A percentile compares a stretch with the other conserved stretches of the same genome.
These are phyloP conservation scores for Macrophomina tecta DNA, from an alignment of 2,329 filamentous ascomycete genomes.

Conservation along the genomic window DNA sequence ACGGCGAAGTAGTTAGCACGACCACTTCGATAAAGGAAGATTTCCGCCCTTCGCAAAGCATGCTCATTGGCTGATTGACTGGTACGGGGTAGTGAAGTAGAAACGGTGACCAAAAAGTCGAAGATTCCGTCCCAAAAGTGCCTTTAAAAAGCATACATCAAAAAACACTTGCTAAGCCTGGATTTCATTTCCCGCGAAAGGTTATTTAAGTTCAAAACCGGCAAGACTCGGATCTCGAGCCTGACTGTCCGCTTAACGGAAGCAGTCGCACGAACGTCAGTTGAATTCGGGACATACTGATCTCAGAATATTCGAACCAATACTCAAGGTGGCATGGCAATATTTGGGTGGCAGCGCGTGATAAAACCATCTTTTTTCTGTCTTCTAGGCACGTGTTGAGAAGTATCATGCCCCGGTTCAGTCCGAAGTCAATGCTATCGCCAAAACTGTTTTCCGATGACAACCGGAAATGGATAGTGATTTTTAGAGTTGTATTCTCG, in stretches of 20 bases:
- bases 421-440: not conserved
- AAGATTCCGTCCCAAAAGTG: too few relatives aligned
- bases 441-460: not conserved
- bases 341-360: conserved; percentile 30
- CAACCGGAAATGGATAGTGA: conserved; percentile 28
- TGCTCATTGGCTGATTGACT: conserved; percentile 31
- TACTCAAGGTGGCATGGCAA: not conserved
- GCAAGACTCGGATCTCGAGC: too few relatives aligned
- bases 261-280: not conserved
- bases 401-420: conserved; percentile 25
- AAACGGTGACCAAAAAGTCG: not conserved
- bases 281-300: not conserved
- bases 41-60: conserved; percentile 39
- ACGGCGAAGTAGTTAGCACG: conserved; percentile 31
- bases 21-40: conserved; percentile 41
- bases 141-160: too few relatives aligned
- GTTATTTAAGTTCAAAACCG: too few relatives aligned
- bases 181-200: too few relatives aligned
- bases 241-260: not conserved
- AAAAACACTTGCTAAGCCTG: too few relatives aligned
- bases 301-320: not conserved
- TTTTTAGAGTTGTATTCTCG: not conserved
- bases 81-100: conserved; percentile 36
- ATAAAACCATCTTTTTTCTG: conserved; percentile 35
- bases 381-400: conserved; percentile 27